phyloP scores from a whole-genome alignment of 129 eudicot species.

The Centella asiatica region DNA sequence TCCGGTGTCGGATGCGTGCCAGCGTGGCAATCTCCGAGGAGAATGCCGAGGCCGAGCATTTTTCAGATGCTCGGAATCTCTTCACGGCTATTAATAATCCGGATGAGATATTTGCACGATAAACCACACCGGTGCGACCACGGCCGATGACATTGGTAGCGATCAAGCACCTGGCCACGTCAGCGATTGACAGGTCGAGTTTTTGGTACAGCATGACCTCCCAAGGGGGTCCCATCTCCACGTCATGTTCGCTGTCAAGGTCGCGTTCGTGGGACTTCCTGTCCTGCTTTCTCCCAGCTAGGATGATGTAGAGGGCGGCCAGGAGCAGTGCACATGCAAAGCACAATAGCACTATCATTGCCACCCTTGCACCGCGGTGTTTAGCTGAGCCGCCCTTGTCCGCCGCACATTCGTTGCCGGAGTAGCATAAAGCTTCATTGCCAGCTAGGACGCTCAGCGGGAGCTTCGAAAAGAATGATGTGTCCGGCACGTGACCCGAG shows the following conservation, averaged over 20 bases:
- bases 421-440: slow-evolving; percentile 52
- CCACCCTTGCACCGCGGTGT: slow-evolving; percentile 60
- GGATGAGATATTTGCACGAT: slow-evolving; percentile 36
- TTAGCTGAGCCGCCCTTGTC: slow-evolving; percentile 28
- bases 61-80: slow-evolving; percentile 54
- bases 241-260: slow-evolving; percentile 36
- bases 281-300: slow-evolving; percentile 36
- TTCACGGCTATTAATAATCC: slow-evolving; percentile 67
- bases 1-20: slow-evolving; percentile 75
- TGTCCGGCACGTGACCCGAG: slow-evolving; percentile 84
- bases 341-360: slow-evolving; percentile 80
- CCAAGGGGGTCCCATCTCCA: slow-evolving; percentile 89
- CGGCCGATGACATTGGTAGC: slow-evolving; percentile 63
- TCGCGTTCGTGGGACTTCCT: slow-evolving; percentile 20
- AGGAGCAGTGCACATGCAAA: slow-evolving; percentile 53
- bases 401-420: slow-evolving; percentile 42
- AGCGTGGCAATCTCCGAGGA: slow-evolving; percentile 82
- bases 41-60: slow-evolving; percentile 51
- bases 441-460: slow-evolving; percentile 62
- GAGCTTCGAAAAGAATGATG: slow-evolving; percentile 66
- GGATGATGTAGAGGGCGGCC: slow-evolving; percentile 60
- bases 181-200: slow-evolving; percentile 70
- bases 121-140: slow-evolving; percentile 68
- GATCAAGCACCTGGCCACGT: slow-evolving; percentile 60
- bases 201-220: slow-evolving; percentile 86